phyloP scores from a whole-genome alignment of 768 basidiomycete species.

The Boletus vinaceobasis region DNA sequence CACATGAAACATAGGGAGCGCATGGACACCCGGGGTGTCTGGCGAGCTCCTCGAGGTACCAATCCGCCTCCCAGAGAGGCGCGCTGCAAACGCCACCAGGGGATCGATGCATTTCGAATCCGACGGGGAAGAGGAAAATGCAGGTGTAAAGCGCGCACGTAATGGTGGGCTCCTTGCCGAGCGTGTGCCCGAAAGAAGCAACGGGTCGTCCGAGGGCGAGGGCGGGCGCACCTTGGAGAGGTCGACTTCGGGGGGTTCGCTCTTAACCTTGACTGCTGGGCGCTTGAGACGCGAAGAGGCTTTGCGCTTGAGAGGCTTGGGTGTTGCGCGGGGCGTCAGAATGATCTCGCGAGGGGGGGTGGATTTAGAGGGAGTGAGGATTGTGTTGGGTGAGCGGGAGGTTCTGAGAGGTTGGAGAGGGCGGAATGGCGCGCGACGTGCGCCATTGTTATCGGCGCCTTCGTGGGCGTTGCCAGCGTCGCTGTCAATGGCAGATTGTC shows the following conservation, averaged over 20 bases:
- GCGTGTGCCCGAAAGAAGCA: constrained; percentile 51
- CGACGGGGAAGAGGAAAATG: constrained; percentile 33
- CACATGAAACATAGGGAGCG: constrained; percentile 18
- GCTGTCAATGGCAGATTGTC: constrained; percentile 8
- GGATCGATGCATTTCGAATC: not conserved
- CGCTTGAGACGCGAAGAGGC: constrained; percentile 23
- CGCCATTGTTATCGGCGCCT: not conserved
- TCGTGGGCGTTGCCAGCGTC: not conserved
- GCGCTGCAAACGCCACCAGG: constrained; percentile 16
- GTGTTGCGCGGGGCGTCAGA: constrained; percentile 32
- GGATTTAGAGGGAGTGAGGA: constrained; percentile 48
- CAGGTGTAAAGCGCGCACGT: constrained; percentile 37
- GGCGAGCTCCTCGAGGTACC: constrained; percentile 1
- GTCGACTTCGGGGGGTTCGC: constrained; percentile 63
- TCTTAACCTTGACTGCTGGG: constrained; percentile 42
- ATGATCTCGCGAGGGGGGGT: constrained; percentile 67
- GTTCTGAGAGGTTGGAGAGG: constrained; percentile 12
- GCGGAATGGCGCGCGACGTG: constrained; percentile 19
- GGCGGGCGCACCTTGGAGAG: constrained; percentile 59
- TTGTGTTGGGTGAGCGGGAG: constrained; percentile 28
- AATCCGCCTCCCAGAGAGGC: constrained; percentile 14
- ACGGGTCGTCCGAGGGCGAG: constrained; percentile 73
- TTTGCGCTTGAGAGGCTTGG: constrained; percentile 41
- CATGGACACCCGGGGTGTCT: not conserved
- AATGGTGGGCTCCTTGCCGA: constrained; percentile 25